Percentiles rank a stretch among this genome's conserved stretches.
Conservation (phyloP, 129 eudicot species). For the Ambrosia artemisiifolia region DNA sequence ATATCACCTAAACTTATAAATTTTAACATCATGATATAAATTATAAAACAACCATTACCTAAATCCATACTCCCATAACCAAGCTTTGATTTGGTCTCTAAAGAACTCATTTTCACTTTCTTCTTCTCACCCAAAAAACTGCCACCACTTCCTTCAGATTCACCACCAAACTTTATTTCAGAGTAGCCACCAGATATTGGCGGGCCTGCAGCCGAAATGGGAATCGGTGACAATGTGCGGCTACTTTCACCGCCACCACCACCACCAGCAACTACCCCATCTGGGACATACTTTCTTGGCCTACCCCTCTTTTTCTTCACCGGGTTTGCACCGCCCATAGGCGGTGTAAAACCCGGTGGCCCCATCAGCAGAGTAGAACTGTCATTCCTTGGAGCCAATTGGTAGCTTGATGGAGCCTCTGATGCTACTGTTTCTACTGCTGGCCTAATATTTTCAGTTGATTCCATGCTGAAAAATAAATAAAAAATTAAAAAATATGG, state of each 20-base stretch:
- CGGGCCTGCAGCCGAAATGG: conserved; percentile 49
- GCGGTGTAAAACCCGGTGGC: conserved; percentile 27
- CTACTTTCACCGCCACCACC: conserved; percentile 27
- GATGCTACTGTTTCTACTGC: conserved; percentile 48
- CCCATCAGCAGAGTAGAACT: conserved; percentile 19
- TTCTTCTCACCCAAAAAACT: conserved; percentile 31
- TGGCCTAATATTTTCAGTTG: conserved; percentile 36
- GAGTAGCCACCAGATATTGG: conserved; percentile 30
- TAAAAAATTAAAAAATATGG: no score
- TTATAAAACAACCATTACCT: conserved; percentile 35
- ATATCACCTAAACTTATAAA: background rate
- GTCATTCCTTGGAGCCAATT: conserved; percentile 49
- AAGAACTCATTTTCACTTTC: conserved; percentile 34
- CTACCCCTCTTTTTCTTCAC: conserved; percentile 86
- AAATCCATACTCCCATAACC: conserved; percentile 39
- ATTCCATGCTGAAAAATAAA: conserved; percentile 46
- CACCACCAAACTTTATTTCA: conserved; percentile 35
- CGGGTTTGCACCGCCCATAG: conserved; percentile 15
- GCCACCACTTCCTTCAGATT: conserved; percentile 41
- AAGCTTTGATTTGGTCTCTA: conserved; percentile 44
- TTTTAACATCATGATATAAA: background rate
- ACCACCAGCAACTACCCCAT: conserved; percentile 28
- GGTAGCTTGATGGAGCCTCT: conserved; percentile 55
- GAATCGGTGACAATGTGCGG: conserved; percentile 43
- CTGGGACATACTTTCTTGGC: conserved; percentile 72